These are phyloP conservation scores for Funneliformis caledonium DNA, from an alignment of 371 early-diverging fungal genomes.

Conservation along the genomic window DNA sequence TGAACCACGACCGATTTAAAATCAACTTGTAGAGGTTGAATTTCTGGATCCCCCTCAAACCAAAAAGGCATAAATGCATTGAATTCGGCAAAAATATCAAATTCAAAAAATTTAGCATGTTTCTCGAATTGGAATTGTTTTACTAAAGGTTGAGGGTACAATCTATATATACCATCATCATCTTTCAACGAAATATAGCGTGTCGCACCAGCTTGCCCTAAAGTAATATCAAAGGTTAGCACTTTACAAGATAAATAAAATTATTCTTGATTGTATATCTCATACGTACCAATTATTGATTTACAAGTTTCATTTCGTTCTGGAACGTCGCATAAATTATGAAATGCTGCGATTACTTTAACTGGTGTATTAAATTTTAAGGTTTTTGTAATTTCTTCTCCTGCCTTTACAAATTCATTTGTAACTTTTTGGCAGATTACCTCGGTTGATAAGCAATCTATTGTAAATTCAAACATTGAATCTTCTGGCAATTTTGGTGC, in stretches of 20 bases:
- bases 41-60: slow-evolving; percentile 52
- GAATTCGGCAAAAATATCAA: slow-evolving; percentile 36
- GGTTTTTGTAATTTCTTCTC: slow-evolving; percentile 47
- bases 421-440: slow-evolving; percentile 44
- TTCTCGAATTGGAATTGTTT: slow-evolving; percentile 56
- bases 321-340: slow-evolving; percentile 55
- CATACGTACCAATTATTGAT: no score
- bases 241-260: no score
- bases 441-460: no score
- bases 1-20: slow-evolving; percentile 60
- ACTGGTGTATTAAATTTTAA: slow-evolving; percentile 53
- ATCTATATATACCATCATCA: slow-evolving; percentile 51
- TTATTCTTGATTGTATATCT: no score
- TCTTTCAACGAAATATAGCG: slow-evolving; percentile 54
- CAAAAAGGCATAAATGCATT: slow-evolving; percentile 46
- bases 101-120: neutral
- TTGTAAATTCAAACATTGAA: no score
- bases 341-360: slow-evolving; percentile 55
- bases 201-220: slow-evolving; percentile 51
- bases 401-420: slow-evolving; percentile 46
- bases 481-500: no score
- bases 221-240: no score
- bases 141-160: slow-evolving; percentile 69
- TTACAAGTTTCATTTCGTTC: no score
- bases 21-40: slow-evolving; percentile 54